Conservation (phyloP, 345 rosid genomes). For the Gossypium bickii region DNA sequence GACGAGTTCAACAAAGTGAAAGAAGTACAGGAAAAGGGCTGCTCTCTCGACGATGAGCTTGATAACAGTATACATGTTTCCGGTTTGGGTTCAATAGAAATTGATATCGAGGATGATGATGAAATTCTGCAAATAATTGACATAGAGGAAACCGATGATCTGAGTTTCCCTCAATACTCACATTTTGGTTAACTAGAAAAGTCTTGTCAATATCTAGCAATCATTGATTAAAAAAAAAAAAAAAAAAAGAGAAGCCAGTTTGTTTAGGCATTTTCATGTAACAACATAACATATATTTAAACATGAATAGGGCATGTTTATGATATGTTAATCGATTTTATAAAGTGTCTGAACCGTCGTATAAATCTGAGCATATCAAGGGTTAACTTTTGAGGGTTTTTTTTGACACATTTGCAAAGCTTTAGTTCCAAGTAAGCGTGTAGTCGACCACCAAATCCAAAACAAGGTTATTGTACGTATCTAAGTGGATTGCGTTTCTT, state of each 20-base stretch:
- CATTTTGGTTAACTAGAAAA: not conserved
- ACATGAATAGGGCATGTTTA: too few relatives aligned
- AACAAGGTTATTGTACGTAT: not conserved
- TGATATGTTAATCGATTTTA: not conserved
- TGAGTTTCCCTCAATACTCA: not conserved
- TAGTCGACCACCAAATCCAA: not conserved
- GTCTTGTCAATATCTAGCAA: not conserved
- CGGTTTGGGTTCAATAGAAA: not conserved
- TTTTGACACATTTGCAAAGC: not conserved
- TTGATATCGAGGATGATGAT: constrained; percentile 1
- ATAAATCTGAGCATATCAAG: not conserved
- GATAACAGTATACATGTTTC: not conserved
- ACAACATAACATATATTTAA: too few relatives aligned
- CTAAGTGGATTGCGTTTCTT: not conserved
- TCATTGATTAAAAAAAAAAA: not conserved
- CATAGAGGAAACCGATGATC: not conserved
- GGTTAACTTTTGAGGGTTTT: not conserved
- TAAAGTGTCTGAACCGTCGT: not conserved
- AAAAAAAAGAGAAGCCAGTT: not conserved
- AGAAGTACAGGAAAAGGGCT: constrained; percentile 27
- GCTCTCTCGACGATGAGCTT: constrained; percentile 27
- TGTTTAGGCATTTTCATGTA: not conserved
- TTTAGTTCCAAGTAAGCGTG: not conserved
- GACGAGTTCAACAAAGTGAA: constrained; percentile 35
- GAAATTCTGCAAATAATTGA: constrained; percentile 8